phyloP scores from a whole-genome alignment of 768 basidiomycete species.

The Coprinellus micaceus region DNA sequence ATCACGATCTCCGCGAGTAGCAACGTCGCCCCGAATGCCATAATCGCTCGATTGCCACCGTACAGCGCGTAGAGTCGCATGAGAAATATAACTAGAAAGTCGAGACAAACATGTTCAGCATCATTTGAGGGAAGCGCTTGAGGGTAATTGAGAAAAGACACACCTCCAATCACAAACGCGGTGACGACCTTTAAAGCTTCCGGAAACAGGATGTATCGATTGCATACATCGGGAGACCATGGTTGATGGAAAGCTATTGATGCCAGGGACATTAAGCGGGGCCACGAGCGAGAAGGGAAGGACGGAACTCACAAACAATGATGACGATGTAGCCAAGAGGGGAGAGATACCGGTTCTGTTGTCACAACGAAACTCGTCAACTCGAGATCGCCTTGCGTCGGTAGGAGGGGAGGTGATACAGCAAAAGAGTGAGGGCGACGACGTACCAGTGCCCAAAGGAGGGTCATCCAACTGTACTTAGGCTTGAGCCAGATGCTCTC shows the following conservation, averaged over 20 bases:
- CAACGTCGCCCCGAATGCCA: constrained; percentile 17
- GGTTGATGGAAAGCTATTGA: constrained; percentile 31
- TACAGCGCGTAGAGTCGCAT: constrained; percentile 31
- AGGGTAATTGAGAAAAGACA: neutral
- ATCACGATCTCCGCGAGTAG: constrained; percentile 25
- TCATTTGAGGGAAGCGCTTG: too few relatives aligned
- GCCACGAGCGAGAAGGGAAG: neutral
- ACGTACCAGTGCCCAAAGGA: constrained; percentile 29
- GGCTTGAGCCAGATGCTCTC: constrained; percentile 28
- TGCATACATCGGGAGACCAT: constrained; percentile 31
- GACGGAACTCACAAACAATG: constrained; percentile 25
- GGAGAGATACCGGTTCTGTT: constrained; percentile 33
- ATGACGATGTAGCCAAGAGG: constrained; percentile 34
- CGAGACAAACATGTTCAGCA: too few relatives aligned
- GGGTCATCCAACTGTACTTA: constrained; percentile 24
- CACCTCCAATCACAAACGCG: constrained; percentile 25
- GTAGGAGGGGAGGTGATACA: neutral
- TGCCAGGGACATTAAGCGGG: neutral
- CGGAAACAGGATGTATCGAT: constrained; percentile 32
- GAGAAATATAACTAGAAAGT: constrained; percentile 24
- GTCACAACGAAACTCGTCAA: neutral
- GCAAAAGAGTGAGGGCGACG: too few relatives aligned
- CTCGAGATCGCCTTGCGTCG: neutral
- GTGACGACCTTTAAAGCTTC: constrained; percentile 34
- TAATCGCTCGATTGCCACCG: constrained; percentile 17